phyloP scores from a whole-genome alignment of 768 basidiomycete genomes.

The Mycena crocata region DNA sequence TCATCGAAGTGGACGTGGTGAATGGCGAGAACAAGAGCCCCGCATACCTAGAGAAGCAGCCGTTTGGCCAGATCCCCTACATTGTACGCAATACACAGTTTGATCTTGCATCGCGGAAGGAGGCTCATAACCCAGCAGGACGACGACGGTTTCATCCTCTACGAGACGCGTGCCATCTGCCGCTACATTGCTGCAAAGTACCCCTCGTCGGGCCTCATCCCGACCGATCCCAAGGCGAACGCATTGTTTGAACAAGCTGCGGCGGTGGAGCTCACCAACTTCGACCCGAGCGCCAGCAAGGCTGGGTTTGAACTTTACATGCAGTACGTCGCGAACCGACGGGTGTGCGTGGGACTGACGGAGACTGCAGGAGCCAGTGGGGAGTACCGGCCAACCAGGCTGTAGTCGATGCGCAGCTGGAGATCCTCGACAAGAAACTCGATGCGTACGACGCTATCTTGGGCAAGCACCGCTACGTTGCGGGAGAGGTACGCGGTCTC shows the following conservation, averaged over 20 bases:
- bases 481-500: constrained; percentile 48
- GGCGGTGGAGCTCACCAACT: constrained; percentile 17
- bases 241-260: constrained; percentile 43
- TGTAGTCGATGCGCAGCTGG: constrained; percentile 29
- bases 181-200: constrained; percentile 60
- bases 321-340: not conserved
- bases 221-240: constrained; percentile 34
- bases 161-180: no score
- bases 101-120: not conserved
- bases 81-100: not conserved
- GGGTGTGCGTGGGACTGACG: not conserved
- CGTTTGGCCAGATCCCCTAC: constrained; percentile 56
- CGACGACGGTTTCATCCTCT: no score
- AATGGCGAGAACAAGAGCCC: constrained; percentile 52
- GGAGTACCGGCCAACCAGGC: constrained; percentile 40
- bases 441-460: constrained; percentile 57
- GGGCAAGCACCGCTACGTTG: constrained; percentile 53
- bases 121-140: constrained; percentile 34
- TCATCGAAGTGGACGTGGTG: constrained; percentile 32
- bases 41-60: constrained; percentile 50
- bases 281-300: constrained; percentile 12
- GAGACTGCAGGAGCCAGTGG: not conserved
- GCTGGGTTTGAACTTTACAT: constrained; percentile 2
- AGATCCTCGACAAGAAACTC: constrained; percentile 46
- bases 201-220: constrained; percentile 53